These are phyloP conservation scores for Eruca vesicaria DNA, from an alignment of 441 rosid genomes.

Conservation along the genomic window DNA sequence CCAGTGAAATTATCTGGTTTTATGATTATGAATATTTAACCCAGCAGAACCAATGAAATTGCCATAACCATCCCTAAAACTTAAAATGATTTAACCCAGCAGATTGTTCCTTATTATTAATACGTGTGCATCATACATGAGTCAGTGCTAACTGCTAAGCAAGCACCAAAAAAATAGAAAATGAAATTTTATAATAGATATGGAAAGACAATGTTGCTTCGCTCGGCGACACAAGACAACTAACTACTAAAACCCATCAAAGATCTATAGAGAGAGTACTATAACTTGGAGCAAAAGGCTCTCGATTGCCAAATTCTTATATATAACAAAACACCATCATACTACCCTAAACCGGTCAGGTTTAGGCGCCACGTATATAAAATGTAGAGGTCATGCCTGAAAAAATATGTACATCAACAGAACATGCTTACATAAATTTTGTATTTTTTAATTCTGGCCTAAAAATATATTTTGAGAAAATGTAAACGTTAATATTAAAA, in stretches of 20 bases:
- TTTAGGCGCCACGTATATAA: background rate
- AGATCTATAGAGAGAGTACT: conserved; percentile 29
- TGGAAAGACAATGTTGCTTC: conserved; percentile 36
- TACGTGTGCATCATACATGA: conserved; percentile 62
- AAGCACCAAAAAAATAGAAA: conserved; percentile 55
- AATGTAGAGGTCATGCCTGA: conserved; percentile 7
- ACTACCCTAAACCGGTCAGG: conserved; percentile 23
- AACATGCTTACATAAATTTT: background rate
- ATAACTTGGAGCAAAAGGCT: conserved; percentile 38
- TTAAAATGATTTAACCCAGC: background rate
- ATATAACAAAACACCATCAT: conserved; percentile 10
- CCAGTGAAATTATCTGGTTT: background rate
- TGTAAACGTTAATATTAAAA: no score
- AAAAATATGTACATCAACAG: background rate
- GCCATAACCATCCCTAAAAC: background rate
- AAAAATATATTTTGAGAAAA: no score
- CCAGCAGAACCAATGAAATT: conserved; percentile 7
- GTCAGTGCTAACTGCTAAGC: conserved; percentile 66
- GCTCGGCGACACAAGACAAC: conserved; percentile 44
- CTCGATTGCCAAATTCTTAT: conserved; percentile 28
- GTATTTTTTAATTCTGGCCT: background rate
- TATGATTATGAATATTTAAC: background rate
- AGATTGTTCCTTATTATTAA: background rate
- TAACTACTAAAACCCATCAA: conserved; percentile 51
- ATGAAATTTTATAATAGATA: background rate